phyloP scores from a whole-genome alignment of 495 filamentous ascomycete species.

The Hypoxylon intermedium region DNA sequence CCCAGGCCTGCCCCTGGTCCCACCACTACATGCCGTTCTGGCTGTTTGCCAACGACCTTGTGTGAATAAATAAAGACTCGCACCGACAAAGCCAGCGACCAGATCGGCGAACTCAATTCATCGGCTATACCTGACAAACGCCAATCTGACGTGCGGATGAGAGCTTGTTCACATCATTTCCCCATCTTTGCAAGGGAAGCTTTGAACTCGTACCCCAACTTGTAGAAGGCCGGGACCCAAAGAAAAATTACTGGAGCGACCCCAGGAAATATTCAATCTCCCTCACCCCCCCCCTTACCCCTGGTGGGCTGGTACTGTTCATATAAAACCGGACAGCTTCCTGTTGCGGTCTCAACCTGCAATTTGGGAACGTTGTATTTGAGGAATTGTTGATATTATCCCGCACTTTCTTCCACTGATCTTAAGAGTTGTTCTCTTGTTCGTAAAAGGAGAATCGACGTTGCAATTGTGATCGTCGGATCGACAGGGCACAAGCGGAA shows the following conservation, averaged over 20 bases:
- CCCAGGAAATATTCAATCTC: conserved; percentile 29
- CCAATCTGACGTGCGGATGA: conserved; percentile 14
- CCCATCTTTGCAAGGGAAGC: conserved; percentile 27
- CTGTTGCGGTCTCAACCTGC: conserved; percentile 5
- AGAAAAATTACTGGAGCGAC: conserved; percentile 12
- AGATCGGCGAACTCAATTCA: conserved; percentile 32
- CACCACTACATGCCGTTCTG: no score
- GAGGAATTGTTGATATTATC: conserved; percentile 16
- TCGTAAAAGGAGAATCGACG: conserved; percentile 20
- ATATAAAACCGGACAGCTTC: conserved; percentile 16
- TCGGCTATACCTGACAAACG: conserved; percentile 32
- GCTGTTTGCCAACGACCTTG: conserved; percentile 12
- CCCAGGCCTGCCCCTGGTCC: no score
- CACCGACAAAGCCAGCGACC: conserved; percentile 6
- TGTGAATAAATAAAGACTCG: background rate
- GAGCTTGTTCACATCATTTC: conserved; percentile 27
- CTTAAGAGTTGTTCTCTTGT: conserved; percentile 1
- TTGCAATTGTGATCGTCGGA: conserved; percentile 43
- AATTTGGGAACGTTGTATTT: conserved; percentile 22
- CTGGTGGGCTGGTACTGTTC: background rate
- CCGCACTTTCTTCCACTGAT: conserved; percentile 10
- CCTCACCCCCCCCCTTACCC: conserved; percentile 6
- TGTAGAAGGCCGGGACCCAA: conserved; percentile 4
- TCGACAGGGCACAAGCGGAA: conserved; percentile 34
- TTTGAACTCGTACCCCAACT: conserved; percentile 14